Conservation (phyloP, 768 basidiomycete species). For the Tricholoma furcatifolium region DNA sequence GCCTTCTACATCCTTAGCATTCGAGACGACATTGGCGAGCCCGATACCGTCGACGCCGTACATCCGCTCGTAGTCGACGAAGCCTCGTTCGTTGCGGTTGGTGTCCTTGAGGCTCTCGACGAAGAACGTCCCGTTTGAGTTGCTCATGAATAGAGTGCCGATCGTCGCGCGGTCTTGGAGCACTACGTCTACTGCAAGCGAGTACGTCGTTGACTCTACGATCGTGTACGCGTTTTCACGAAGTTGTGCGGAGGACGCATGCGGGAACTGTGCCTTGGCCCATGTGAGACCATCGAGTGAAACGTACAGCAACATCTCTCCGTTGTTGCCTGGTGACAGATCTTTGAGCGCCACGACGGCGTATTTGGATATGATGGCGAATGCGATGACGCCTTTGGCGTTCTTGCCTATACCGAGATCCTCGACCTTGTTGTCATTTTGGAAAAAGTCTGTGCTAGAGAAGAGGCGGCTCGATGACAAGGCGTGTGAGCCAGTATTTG, state of each 20-base stretch:
- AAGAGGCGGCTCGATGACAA: conserved; percentile 71
- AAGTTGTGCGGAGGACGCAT: conserved; percentile 73
- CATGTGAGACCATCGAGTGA: conserved; percentile 80
- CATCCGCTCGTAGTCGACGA: conserved; percentile 89
- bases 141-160: conserved; percentile 93
- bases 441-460: conserved; percentile 85
- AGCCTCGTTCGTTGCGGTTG: conserved; percentile 85
- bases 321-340: conserved; percentile 45
- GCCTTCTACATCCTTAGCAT: conserved; percentile 80
- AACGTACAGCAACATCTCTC: conserved; percentile 86
- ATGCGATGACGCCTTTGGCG: conserved; percentile 85
- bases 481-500: conserved; percentile 44
- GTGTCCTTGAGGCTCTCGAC: conserved; percentile 89
- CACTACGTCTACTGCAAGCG: conserved; percentile 92
- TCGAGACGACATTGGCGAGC: conserved; percentile 82
- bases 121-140: conserved; percentile 95
- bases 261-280: conserved; percentile 92
- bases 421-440: conserved; percentile 59
- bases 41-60: conserved; percentile 90
- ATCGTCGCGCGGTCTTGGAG: conserved; percentile 62
- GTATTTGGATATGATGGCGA: conserved; percentile 92
- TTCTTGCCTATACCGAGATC: conserved; percentile 85
- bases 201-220: conserved; percentile 91
- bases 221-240: conserved; percentile 95
- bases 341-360: conserved; percentile 90